A percentile compares a stretch with the other conserved stretches of the same genome.
Evolutionary conservation across 352 stramenopile genomes (phyloP).

Genomic region (Globisporangium megalacanthum): DNA sequence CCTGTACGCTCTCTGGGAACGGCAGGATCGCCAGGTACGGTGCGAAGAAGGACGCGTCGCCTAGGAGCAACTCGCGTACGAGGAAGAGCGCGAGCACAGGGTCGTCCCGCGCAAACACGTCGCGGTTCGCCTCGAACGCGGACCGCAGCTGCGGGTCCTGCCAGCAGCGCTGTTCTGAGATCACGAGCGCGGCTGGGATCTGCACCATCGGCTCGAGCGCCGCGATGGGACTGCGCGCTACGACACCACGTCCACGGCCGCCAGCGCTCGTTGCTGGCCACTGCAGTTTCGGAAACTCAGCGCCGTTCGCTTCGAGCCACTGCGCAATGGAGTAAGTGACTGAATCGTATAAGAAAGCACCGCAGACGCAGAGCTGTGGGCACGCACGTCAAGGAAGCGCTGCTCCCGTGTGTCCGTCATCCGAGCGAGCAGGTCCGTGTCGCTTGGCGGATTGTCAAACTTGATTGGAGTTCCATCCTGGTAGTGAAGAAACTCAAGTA

Average conservation of each 20-base stretch:
- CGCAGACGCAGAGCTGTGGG: not conserved
- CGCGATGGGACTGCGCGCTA: slow-evolving; percentile 43
- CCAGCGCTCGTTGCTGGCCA: slow-evolving; percentile 51
- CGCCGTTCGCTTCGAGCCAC: slow-evolving; percentile 72
- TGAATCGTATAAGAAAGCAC: not conserved
- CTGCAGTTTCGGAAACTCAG: slow-evolving; percentile 66
- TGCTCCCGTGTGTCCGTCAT: slow-evolving; percentile 18
- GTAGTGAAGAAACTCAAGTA: not conserved
- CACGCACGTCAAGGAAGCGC: slow-evolving; percentile 42
- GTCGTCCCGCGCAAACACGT: slow-evolving; percentile 77
- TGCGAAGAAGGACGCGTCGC: slow-evolving; percentile 72
- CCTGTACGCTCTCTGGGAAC: slow-evolving; percentile 66
- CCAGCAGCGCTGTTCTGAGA: slow-evolving; percentile 66
- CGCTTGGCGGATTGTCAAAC: not conserved
- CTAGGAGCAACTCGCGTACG: slow-evolving; percentile 61
- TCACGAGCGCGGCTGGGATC: slow-evolving; percentile 61
- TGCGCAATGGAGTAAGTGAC: not conserved
- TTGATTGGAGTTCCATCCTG: no score
- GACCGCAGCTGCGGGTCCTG: slow-evolving; percentile 35
- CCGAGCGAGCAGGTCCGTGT: not conserved
- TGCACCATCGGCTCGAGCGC: slow-evolving; percentile 59
- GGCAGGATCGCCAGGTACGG: slow-evolving; percentile 86
- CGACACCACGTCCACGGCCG: slow-evolving; percentile 50
- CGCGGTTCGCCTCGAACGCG: slow-evolving; percentile 45
- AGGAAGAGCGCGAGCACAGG: slow-evolving; percentile 81